Percentiles rank a stretch among this genome's conserved stretches.
Evolutionary conservation across 2,329 filamentous ascomycete species (phyloP).

Genomic region (Pleoardoris graminearum): DNA sequence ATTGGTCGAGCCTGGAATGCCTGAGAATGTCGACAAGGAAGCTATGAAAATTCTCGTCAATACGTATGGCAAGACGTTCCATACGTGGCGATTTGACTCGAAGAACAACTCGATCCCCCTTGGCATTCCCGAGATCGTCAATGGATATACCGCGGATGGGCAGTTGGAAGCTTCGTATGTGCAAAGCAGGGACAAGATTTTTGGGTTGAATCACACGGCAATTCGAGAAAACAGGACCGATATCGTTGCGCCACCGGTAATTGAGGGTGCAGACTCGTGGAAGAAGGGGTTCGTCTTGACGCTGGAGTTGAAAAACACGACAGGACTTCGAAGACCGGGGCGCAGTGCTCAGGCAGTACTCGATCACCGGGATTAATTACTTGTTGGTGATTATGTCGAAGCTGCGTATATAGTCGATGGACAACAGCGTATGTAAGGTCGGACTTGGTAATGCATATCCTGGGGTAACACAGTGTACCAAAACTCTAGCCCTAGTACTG

Average conservation of each 20-base stretch:
- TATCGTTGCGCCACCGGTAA: not conserved
- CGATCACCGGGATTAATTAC: not conserved
- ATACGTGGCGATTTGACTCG: slow-evolving; percentile 1
- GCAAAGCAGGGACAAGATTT: not conserved
- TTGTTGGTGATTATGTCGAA: no score
- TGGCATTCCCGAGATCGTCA: slow-evolving; percentile 1
- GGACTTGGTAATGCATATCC: no score
- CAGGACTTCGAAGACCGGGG: not conserved
- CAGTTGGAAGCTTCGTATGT: not conserved
- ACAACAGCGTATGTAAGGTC: no score
- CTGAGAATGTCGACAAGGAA: not conserved
- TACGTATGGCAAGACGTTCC: slow-evolving; percentile 2
- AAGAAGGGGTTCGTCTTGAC: slow-evolving; percentile 4
- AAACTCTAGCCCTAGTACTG: no score
- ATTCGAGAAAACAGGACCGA: not conserved
- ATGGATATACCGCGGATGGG: slow-evolving; percentile 1
- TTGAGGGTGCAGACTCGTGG: slow-evolving; percentile 2
- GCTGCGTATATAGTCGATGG: no score
- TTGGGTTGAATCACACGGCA: slow-evolving; percentile 1
- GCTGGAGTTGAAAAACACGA: slow-evolving; percentile 1
- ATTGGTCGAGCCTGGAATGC: not conserved
- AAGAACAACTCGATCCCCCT: slow-evolving; percentile 5
- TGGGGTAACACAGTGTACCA: no score
- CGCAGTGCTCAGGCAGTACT: not conserved
- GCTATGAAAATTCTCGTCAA: slow-evolving; percentile 4